A percentile compares a stretch with the other conserved stretches of the same genome.
These are phyloP conservation scores for Paramecium biaurelia DNA, from an alignment of 73 alveolate genomes.

Conservation along the genomic window DNA sequence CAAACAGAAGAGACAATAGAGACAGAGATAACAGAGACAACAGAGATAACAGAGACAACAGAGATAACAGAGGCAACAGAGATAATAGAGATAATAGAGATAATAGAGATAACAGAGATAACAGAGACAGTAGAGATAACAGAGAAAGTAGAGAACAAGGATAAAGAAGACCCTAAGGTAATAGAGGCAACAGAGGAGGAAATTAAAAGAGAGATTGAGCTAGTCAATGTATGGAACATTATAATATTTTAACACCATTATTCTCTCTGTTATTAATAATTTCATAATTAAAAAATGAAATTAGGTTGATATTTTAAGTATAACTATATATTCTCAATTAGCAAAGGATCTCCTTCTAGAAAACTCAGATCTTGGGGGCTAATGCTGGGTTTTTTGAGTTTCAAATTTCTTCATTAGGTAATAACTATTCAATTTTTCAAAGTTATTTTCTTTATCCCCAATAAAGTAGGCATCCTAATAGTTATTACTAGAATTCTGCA, in stretches of 20 bases:
- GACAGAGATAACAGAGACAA: background rate
- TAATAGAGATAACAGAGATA: background rate
- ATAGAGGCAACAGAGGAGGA: background rate
- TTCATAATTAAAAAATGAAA: background rate
- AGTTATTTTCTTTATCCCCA: background rate
- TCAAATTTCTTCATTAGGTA: background rate
- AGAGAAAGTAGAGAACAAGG: background rate
- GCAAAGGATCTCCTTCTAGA: background rate
- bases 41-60: background rate
- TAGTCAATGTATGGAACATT: background rate
- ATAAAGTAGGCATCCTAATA: background rate
- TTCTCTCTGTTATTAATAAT: background rate
- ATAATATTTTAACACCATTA: background rate
- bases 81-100: background rate
- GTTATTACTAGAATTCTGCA: background rate
- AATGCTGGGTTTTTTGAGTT: background rate
- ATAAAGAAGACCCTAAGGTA: background rate
- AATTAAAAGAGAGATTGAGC: background rate
- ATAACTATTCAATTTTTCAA: background rate
- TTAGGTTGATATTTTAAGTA: background rate
- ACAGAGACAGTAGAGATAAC: conserved; percentile 1
- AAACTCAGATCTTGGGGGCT: background rate
- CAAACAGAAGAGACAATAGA: background rate
- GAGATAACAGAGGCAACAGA: background rate
- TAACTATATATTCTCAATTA: background rate